Percentiles rank a stretch among this genome's conserved stretches.
Evolutionary conservation across 225 moss, liverwort and hornwort genomes (phyloP).

Genomic region (Climacium dendroides): DNA sequence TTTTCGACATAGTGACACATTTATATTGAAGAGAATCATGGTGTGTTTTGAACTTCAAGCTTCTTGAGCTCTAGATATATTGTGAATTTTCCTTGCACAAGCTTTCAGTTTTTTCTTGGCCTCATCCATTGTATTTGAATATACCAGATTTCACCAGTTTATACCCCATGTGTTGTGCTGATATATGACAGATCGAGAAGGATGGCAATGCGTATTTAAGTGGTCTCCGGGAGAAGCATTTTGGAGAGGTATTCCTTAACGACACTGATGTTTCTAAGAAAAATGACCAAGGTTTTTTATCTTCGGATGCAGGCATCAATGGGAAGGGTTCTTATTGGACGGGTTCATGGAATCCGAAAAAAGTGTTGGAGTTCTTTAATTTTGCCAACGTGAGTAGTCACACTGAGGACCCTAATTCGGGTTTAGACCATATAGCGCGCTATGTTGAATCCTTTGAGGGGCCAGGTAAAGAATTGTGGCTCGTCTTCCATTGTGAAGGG

Average conservation of each 20-base stretch:
- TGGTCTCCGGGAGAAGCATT: conserved; percentile 75
- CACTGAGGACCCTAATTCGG: conserved; percentile 4
- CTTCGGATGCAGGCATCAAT: background rate
- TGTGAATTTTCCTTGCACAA: background rate
- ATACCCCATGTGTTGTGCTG: background rate
- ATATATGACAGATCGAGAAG: conserved; percentile 55
- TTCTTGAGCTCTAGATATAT: background rate
- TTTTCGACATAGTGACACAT: conserved; percentile 29
- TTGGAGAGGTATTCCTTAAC: conserved; percentile 63
- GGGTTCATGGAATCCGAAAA: conserved; percentile 18
- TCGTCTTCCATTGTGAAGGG: conserved; percentile 76
- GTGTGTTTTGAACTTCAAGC: conserved; percentile 11
- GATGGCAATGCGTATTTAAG: conserved; percentile 58
- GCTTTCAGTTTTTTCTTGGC: background rate
- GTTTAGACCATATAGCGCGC: conserved; percentile 54
- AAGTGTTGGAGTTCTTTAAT: conserved; percentile 16
- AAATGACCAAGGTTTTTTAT: background rate
- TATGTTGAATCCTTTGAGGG: conserved; percentile 72
- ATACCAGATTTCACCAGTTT: background rate
- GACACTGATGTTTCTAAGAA: conserved; percentile 21
- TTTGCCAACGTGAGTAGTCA: conserved; percentile 10
- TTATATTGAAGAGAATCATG: conserved; percentile 67
- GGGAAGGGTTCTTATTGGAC: conserved; percentile 17
- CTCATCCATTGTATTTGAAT: background rate
- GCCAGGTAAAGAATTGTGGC: conserved; percentile 54